Base-by-base conservation (phyloP, 1,139 yeast genomes). In the Entelexis sorbosivorans region DNA sequence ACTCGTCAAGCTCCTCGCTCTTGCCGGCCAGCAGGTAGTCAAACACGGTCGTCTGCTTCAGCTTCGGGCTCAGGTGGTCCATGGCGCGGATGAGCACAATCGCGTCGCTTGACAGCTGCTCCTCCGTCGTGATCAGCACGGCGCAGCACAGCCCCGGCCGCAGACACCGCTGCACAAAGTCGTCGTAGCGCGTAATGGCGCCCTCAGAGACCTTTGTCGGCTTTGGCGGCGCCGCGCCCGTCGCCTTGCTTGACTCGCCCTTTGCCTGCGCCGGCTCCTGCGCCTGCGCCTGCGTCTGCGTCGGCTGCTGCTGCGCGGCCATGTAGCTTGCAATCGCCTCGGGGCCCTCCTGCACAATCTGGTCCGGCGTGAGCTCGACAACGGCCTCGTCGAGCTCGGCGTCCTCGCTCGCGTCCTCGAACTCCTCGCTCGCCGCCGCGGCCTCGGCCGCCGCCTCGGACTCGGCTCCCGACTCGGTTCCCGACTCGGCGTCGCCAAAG, bases 301-400 rank as follows among this genome's bases (percentile, higher is more conserved):
- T 22, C 24, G 4, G 24, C 24, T 4, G 4, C 24, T 22, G 24
- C 43, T 50, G 44, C 48, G 51, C 47, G 6, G 38, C 56, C 14
- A 47, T 38, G 50, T 48, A 56, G 22, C 52, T 47, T 5, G 52
- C 47, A 4, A 57, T 45, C 3, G 60, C 59, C 40, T 58, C 60
- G 32, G 56, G 56, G 29, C 61, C 60, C 35, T 58, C 61, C 40
- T 57, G 52, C n/a, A 58, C 55, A 22, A 58, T 43, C 35, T 57
- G 57, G 17, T 58, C 59, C 9, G 59, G 58, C 19, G 50, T 47
- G 34, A 55, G 49, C 16, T 58, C 60, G 14, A 51, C 33, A 14
- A 58, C 50, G 16, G 57, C 38, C 39, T 52, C 53, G 39, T 58
- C 61, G 5, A 58, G 53, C 10, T 51, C 54, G 3, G 57, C 59